A percentile compares a stretch with the other conserved stretches of the same genome.
Conservation (phyloP, 2,329 filamentous ascomycete genomes). For the Sporothrix mexicana region DNA sequence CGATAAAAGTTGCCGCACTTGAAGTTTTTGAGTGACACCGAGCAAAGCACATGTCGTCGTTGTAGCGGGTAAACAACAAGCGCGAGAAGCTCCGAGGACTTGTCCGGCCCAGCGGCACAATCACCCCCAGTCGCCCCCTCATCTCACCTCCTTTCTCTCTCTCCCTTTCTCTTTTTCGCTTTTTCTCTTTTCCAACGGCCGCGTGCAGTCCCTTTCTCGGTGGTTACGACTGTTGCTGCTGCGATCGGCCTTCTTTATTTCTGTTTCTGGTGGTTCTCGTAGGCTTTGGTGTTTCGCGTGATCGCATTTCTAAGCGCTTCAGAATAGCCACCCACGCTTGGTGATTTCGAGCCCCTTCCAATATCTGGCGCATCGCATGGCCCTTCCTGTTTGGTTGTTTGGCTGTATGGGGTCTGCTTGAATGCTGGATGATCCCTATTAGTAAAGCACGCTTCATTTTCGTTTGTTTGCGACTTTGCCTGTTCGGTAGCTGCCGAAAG, state of each 20-base stretch:
- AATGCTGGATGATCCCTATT: background rate
- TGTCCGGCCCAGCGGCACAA: background rate
- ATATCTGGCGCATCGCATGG: background rate
- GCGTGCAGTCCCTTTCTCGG: no score
- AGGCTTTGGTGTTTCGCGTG: no score
- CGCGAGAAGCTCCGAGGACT: slow-evolving; percentile 1
- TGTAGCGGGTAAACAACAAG: slow-evolving; percentile 11
- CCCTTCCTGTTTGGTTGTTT: background rate
- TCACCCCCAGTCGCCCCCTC: background rate
- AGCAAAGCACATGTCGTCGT: background rate
- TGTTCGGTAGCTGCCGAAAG: background rate
- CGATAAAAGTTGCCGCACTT: no score
- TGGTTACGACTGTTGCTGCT: no score
- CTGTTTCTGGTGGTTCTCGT: no score
- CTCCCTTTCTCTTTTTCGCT: background rate
- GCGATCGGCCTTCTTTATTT: no score
- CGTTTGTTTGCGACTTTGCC: background rate
- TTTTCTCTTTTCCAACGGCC: background rate
- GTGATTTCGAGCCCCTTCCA: no score
- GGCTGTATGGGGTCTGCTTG: background rate
- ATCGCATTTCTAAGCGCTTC: background rate
- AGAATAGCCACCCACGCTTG: no score
- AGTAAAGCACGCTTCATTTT: background rate
- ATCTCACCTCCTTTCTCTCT: no score
- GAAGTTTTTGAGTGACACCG: background rate